Evolutionary conservation across 2,329 filamentous ascomycete species (phyloP), one percentile per base, ranked within the genome.

Genomic region (Aspergillus pseudotamarii): DNA sequence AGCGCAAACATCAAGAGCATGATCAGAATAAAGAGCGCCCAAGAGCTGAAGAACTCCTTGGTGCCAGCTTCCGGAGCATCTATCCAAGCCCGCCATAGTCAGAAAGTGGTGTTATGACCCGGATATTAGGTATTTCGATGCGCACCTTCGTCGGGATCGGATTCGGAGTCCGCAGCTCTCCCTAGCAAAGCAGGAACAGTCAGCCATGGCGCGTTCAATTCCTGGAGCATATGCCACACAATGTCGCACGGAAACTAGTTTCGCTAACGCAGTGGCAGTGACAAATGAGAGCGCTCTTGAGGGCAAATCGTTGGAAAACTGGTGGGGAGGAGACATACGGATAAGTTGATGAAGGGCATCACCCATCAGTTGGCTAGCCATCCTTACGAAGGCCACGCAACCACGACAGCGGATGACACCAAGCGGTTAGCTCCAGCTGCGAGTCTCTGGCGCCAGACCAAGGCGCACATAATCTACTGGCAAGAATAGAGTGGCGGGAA

Each of bases 21-120:
- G 72, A 99, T 97, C 72, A 96, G 88, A 75, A 99, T 99, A 81
- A 97, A 97, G 69, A 99, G 89, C 34, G 94, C 94, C 93, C 93
- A 97, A 82, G 95, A 97, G 72, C 94, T 91, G 76, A 93, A 92
- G 68, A 97, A 91, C 83, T 99, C 95, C 83, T 96, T 94, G 79
- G 96, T 88, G 55, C 92, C 91, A 50, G 92, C 90, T 79, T 97
- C 93, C 64, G 89, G 87, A 71, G 89, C 88, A 87, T 82, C 82
- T 81, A 67, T 76, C 68, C 55, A 64, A 68, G 48, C 46, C 46
- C 59, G 60, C 66, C 21, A 65, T 68, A 64, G 73, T 71, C 68
- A 66, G 66, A 60, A 11, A 43, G 30, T 16, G n/a, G 46, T 46
- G 34, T 14, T 21, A 34, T 8, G 34, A 34, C 53, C 23, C 26